Conservation (phyloP, 2,329 filamentous ascomycete genomes). For the Sclerotinia spermophila region DNA sequence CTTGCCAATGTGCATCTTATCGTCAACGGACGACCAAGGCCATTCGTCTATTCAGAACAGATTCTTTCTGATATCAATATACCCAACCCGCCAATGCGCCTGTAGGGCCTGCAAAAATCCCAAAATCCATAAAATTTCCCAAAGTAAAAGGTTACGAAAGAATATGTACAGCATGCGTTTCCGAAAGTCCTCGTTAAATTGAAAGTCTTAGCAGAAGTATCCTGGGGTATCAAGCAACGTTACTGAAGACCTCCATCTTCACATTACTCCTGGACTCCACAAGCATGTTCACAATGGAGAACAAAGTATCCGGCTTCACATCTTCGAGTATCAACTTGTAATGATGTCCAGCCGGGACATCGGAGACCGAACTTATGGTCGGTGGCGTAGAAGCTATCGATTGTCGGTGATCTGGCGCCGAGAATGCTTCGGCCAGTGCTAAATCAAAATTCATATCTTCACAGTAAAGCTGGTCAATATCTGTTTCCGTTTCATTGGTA, state of each 20-base stretch:
- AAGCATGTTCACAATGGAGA: constrained; percentile 14
- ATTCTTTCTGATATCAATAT: constrained; percentile 3
- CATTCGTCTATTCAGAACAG: not conserved
- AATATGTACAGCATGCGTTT: constrained; percentile 8
- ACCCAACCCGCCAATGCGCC: constrained; percentile 3
- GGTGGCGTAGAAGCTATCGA: constrained; percentile 9
- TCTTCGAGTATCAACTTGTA: constrained; percentile 14
- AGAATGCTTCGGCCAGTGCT: constrained; percentile 14
- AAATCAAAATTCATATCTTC: constrained; percentile 13
- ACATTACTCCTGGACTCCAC: constrained; percentile 15
- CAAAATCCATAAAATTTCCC: not conserved
- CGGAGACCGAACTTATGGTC: constrained; percentile 6
- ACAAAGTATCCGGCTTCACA: constrained; percentile 10
- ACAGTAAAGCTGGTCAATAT: constrained; percentile 12
- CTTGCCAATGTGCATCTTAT: not conserved
- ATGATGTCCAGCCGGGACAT: constrained; percentile 3
- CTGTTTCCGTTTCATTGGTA: not conserved
- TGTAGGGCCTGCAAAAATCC: not conserved
- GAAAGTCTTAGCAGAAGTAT: not conserved
- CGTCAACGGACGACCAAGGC: not conserved
- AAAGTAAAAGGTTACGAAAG: not conserved
- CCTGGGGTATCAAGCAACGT: constrained; percentile 8
- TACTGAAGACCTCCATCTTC: constrained; percentile 17
- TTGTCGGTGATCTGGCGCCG: not conserved
- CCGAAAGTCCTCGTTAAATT: not conserved